A percentile compares a stretch with the other conserved stretches of the same genome.
phyloP scores from a whole-genome alignment of 164 flowering plant genomes.

The Kingdonia uniflora region DNA sequence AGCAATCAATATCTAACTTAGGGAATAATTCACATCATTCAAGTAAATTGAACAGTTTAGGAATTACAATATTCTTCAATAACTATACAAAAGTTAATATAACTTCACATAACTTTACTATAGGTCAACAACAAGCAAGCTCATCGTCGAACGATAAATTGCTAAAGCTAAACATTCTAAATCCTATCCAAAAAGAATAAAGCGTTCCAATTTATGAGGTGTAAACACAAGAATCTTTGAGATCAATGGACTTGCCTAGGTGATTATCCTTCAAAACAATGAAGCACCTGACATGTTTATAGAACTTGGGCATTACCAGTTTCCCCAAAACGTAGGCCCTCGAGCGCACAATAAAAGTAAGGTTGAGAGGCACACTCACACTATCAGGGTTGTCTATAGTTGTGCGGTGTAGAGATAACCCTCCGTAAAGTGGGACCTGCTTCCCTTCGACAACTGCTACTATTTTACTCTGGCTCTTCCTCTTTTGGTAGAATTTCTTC shows the following conservation, averaged over 20 bases:
- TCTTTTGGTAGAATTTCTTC: conserved; percentile 46
- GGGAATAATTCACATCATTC: too few relatives aligned
- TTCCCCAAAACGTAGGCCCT: conserved; percentile 74
- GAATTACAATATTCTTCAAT: neutral
- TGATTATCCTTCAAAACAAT: conserved; percentile 34
- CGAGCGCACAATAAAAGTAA: conserved; percentile 55
- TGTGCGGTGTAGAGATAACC: conserved; percentile 24
- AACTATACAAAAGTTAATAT: neutral
- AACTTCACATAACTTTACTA: too few relatives aligned
- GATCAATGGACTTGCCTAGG: conserved; percentile 34
- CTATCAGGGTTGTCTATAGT: conserved; percentile 12
- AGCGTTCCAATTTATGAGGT: conserved; percentile 3
- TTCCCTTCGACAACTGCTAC: conserved; percentile 31
- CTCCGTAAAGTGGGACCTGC: conserved; percentile 79
- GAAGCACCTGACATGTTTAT: conserved; percentile 37
- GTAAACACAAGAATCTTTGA: conserved; percentile 36
- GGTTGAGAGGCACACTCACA: conserved; percentile 42
- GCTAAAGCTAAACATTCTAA: too few relatives aligned
- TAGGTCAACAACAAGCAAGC: too few relatives aligned
- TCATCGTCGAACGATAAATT: too few relatives aligned
- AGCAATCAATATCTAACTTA: too few relatives aligned
- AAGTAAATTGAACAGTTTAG: too few relatives aligned
- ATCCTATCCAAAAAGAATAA: too few relatives aligned
- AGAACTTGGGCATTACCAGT: conserved; percentile 70
- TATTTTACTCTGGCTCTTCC: conserved; percentile 45